Percentiles rank a stretch among this genome's conserved stretches.
phyloP scores from a whole-genome alignment of 176 grass and related monocot species.

The Rhipidocladum racemiflorum region DNA sequence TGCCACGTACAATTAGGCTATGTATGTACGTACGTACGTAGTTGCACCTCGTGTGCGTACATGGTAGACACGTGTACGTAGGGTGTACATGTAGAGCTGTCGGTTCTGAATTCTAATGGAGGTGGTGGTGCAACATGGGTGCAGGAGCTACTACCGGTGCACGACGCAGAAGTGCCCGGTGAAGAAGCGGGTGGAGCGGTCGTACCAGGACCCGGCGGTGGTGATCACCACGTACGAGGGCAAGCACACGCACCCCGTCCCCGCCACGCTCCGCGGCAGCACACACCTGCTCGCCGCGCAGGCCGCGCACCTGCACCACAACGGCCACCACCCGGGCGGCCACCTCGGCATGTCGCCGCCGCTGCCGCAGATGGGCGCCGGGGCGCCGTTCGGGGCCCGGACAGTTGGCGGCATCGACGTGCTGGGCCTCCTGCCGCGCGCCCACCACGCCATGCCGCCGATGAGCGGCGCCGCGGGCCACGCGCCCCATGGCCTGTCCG shows the following conservation, averaged over 20 bases:
- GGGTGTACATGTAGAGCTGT: neutral
- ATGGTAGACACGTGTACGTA: neutral
- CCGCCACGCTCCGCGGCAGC: slow-evolving; percentile 66
- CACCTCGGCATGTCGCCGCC: slow-evolving; percentile 28
- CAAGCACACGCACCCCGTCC: slow-evolving; percentile 78
- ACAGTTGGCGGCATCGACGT: slow-evolving; percentile 30
- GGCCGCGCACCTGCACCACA: slow-evolving; percentile 26
- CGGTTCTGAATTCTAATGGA: neutral
- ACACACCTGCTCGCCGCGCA: slow-evolving; percentile 65
- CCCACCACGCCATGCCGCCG: slow-evolving; percentile 11
- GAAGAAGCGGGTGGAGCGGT: slow-evolving; percentile 98
- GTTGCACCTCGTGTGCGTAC: neutral
- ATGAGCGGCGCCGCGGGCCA: neutral
- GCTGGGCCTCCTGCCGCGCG: slow-evolving; percentile 32
- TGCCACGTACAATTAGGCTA: neutral
- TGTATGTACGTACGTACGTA: no score
- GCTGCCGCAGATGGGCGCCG: slow-evolving; percentile 13
- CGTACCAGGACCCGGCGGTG: slow-evolving; percentile 64
- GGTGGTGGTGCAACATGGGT: neutral
- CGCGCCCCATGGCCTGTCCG: slow-evolving; percentile 19
- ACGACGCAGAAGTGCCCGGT: slow-evolving; percentile 90
- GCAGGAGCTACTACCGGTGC: slow-evolving; percentile 99
- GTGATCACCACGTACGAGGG: slow-evolving; percentile 99
- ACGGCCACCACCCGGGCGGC: neutral
- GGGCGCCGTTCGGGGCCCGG: slow-evolving; percentile 30